These are phyloP conservation scores for Apiotrichum sp. DNA, from an alignment of 1,284 basidiomycete genomes.

Conservation along the genomic window DNA sequence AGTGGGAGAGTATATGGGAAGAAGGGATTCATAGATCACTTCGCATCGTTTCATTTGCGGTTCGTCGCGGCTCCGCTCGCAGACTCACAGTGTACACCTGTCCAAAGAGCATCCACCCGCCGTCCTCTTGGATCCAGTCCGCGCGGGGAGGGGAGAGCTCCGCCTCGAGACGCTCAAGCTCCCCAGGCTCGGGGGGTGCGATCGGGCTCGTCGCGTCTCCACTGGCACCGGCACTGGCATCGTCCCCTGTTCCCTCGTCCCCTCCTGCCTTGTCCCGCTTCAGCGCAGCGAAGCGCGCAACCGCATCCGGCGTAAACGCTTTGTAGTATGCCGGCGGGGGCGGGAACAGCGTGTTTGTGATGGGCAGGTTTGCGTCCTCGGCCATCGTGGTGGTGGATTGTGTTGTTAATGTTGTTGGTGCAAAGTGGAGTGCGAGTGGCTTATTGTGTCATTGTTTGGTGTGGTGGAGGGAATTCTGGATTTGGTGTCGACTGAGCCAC, in stretches of 20 bases:
- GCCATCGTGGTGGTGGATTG: conserved; percentile 4
- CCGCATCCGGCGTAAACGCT: conserved; percentile 26
- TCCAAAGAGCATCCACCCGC: conserved; percentile 42
- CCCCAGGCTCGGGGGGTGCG: conserved; percentile 8
- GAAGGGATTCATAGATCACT: too few species aligned
- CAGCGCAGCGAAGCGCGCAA: conserved; percentile 21
- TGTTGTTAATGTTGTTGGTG: not conserved
- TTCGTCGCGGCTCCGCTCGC: not conserved
- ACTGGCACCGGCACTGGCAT: too few species aligned
- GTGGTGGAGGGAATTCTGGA: too few species aligned
- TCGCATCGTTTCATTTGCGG: too few species aligned
- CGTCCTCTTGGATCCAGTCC: conserved; percentile 39
- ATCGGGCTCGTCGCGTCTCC: not conserved
- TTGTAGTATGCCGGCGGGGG: conserved; percentile 41
- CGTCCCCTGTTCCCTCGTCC: too few species aligned
- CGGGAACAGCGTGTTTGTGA: conserved; percentile 44
- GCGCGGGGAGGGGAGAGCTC: conserved; percentile 25
- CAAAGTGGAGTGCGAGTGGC: too few species aligned
- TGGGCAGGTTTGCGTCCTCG: conserved; percentile 19
- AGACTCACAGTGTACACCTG: conserved; percentile 33
- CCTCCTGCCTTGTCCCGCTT: not conserved
- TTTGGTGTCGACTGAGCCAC: too few species aligned
- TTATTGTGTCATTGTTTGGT: too few species aligned
- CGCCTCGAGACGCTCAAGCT: conserved; percentile 14
- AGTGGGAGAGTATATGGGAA: not conserved